phyloP scores from a whole-genome alignment of 1,284 basidiomycete genomes.

The Xerocomus tenax region DNA sequence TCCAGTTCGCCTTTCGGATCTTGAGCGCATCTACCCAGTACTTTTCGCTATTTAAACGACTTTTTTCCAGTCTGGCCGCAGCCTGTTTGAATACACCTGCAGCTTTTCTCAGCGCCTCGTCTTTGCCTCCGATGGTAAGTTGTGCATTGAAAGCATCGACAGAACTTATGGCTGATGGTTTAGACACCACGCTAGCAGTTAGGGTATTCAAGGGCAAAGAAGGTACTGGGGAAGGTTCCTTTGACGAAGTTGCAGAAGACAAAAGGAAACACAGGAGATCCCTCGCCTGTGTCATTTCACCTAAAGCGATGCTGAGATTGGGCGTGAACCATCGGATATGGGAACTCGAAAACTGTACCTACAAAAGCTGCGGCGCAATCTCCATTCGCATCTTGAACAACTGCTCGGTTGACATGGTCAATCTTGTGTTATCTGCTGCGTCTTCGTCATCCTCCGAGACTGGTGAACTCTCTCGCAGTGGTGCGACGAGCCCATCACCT shows the following conservation, averaged over 20 bases:
- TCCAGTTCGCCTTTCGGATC: conserved; percentile 67
- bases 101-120: conserved; percentile 65
- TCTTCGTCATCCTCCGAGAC: conserved; percentile 26
- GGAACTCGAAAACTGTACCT: conserved; percentile 23
- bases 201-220: conserved; percentile 36
- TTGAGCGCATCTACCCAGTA: conserved; percentile 75
- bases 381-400: conserved; percentile 63
- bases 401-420: conserved; percentile 66
- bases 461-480: conserved; percentile 22
- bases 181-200: conserved; percentile 56
- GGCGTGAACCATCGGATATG: conserved; percentile 15
- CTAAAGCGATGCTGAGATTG: conserved; percentile 51
- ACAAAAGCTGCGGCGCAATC: conserved; percentile 64
- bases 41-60: conserved; percentile 50
- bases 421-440: conserved; percentile 26
- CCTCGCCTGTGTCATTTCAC: conserved; percentile 68
- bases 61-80: conserved; percentile 57
- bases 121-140: conserved; percentile 65
- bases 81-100: conserved; percentile 60
- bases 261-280: conserved; percentile 55
- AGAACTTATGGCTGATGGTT: conserved; percentile 54
- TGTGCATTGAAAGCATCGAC: conserved; percentile 70
- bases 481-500: conserved; percentile 19
- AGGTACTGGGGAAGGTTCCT: conserved; percentile 18
- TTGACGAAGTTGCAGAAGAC: conserved; percentile 32